Conservation (phyloP, 2,329 filamentous ascomycete species). For the Fusarium tuaranense region DNA sequence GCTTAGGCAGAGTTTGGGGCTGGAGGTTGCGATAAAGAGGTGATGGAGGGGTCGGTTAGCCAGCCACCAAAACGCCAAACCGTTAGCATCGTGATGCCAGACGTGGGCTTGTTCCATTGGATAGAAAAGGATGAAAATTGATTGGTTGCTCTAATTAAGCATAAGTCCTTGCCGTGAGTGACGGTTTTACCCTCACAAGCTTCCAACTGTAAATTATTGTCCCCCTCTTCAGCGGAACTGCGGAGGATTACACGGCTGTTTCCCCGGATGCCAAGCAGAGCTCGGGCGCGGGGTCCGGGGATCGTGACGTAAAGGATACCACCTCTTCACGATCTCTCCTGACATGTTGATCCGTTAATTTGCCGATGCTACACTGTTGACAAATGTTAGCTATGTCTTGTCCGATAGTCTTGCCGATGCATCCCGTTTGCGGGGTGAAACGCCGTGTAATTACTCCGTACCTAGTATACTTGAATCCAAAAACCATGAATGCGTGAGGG, state of each 20-base stretch:
- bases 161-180: background rate
- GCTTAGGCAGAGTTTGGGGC: background rate
- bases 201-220: background rate
- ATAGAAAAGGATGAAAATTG: background rate
- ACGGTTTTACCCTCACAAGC: background rate
- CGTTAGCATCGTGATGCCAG: background rate
- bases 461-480: background rate
- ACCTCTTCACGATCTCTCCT: background rate
- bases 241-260: background rate
- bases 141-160: background rate
- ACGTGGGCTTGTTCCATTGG: background rate
- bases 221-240: background rate
- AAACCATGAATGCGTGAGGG: background rate
- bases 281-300: background rate
- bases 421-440: background rate
- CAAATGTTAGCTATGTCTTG: background rate
- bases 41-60: background rate
- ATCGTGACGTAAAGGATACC: background rate
- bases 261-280: background rate
- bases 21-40: background rate
- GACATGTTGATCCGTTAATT: background rate
- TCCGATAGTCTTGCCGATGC: background rate
- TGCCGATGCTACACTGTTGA: background rate
- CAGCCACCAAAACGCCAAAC: background rate
- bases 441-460: background rate